These are phyloP conservation scores for Colletotrichum sp. DNA, from an alignment of 2,329 filamentous ascomycete species.

Conservation along the genomic window DNA sequence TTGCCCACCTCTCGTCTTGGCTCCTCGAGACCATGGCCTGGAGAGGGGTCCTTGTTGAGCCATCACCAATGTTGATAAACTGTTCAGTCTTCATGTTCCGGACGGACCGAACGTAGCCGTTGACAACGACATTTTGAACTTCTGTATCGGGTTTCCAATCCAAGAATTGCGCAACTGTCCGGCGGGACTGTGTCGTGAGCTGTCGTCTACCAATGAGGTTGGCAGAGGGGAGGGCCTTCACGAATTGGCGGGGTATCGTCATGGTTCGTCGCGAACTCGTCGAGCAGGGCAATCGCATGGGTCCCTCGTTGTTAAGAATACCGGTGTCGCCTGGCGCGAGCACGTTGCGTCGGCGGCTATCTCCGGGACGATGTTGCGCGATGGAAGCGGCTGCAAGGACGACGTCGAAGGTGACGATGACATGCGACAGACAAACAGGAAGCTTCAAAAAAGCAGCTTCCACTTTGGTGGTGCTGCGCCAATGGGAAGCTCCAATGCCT, in stretches of 20 bases:
- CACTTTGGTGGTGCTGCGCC: neutral
- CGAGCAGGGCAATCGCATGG: neutral
- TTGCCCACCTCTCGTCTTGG: conserved; percentile 72
- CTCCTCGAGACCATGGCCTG: conserved; percentile 79
- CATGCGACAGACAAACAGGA: neutral
- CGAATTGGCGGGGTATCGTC: neutral
- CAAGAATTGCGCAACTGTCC: conserved; percentile 61
- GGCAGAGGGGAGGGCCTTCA: neutral
- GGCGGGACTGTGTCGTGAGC: conserved; percentile 42
- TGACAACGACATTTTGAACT: conserved; percentile 61
- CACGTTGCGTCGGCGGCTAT: neutral
- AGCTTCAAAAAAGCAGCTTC: neutral
- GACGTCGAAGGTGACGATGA: neutral
- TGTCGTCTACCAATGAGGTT: conserved; percentile 19
- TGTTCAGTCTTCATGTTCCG: conserved; percentile 83
- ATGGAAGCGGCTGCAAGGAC: neutral
- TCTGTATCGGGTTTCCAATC: conserved; percentile 51
- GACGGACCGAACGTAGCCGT: conserved; percentile 84
- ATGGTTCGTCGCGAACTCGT: neutral
- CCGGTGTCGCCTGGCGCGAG: neutral
- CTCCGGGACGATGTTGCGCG: neutral
- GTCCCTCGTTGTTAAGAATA: neutral
- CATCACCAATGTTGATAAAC: conserved; percentile 88
- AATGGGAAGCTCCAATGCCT: conserved; percentile 5
- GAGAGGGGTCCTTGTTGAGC: conserved; percentile 77